Evolutionary conservation across 1,284 basidiomycete genomes (phyloP).

Genomic region (Filobasidium uniguttulatum): DNA sequence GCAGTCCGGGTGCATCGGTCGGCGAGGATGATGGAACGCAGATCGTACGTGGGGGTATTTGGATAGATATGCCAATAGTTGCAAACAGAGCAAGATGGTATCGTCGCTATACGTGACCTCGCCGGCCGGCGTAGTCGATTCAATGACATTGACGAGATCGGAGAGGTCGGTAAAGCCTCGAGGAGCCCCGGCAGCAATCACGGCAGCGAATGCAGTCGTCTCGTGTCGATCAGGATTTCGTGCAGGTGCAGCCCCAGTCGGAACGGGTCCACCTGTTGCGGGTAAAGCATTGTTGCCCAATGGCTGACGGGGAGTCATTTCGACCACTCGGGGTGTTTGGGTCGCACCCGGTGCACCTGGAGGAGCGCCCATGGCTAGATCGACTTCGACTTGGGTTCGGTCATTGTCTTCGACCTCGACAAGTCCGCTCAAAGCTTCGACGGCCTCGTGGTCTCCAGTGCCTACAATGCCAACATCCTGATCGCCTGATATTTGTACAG

Average conservation of each 20-base stretch:
- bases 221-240: not conserved
- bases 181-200: conserved; percentile 37
- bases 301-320: conserved; percentile 39
- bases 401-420: conserved; percentile 10
- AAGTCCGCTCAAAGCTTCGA: conserved; percentile 6
- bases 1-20: conserved; percentile 37
- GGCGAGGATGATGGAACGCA: conserved; percentile 76
- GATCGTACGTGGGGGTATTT: conserved; percentile 98
- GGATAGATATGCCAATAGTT: conserved; percentile 88
- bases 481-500: conserved; percentile 16
- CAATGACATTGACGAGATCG: conserved; percentile 23
- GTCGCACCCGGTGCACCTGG: conserved; percentile 62
- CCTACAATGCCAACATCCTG: conserved; percentile 43
- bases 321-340: conserved; percentile 21
- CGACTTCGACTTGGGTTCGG: conserved; percentile 45
- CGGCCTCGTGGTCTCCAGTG: conserved; percentile 30
- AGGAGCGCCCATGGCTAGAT: conserved; percentile 71
- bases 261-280: conserved; percentile 9
- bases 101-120: conserved; percentile 63
- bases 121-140: conserved; percentile 36
- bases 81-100: conserved; percentile 78
- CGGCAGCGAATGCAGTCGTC: conserved; percentile 13
- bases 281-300: conserved; percentile 3
- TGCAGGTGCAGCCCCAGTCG: not conserved
- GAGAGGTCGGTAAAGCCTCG: conserved; percentile 35